Conservation (phyloP, 1,284 basidiomycete species). For the Pascua guehoae region DNA sequence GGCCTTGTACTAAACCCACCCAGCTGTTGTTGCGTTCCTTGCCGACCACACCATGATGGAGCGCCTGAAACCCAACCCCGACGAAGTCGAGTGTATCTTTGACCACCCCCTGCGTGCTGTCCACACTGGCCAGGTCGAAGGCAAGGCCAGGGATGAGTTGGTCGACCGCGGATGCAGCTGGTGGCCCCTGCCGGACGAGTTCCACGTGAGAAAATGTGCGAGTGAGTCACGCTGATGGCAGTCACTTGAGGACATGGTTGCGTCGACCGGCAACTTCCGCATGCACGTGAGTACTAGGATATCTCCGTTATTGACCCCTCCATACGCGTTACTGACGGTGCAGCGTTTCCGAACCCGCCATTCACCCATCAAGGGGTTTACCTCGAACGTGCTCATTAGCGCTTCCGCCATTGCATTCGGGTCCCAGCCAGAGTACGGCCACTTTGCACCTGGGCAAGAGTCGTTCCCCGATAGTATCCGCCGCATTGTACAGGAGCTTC, state of each 20-base stretch:
- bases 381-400: constrained; percentile 73
- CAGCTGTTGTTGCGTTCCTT: constrained; percentile 68
- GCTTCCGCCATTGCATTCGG: constrained; percentile 60
- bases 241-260: constrained; percentile 39
- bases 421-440: constrained; percentile 53
- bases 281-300: constrained; percentile 39
- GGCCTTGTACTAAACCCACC: constrained; percentile 46
- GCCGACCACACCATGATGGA: constrained; percentile 57
- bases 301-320: not conserved
- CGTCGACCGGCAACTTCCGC: constrained; percentile 57
- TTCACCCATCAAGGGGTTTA: constrained; percentile 75
- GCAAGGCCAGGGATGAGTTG: constrained; percentile 51
- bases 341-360: constrained; percentile 71
- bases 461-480: constrained; percentile 31
- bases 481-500: constrained; percentile 33
- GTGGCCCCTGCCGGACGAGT: constrained; percentile 70
- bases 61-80: constrained; percentile 57
- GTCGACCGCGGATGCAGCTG: constrained; percentile 61
- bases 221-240: constrained; percentile 14
- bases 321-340: constrained; percentile 52
- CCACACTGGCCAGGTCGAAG: constrained; percentile 56
- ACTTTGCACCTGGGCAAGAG: constrained; percentile 54
- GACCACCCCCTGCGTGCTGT: constrained; percentile 66
- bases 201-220: constrained; percentile 54
- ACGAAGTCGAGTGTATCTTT: constrained; percentile 75